Evolutionary conservation across 192 early-diverging fungal species (phyloP).

Genomic region (Allomyces javanicus): DNA sequence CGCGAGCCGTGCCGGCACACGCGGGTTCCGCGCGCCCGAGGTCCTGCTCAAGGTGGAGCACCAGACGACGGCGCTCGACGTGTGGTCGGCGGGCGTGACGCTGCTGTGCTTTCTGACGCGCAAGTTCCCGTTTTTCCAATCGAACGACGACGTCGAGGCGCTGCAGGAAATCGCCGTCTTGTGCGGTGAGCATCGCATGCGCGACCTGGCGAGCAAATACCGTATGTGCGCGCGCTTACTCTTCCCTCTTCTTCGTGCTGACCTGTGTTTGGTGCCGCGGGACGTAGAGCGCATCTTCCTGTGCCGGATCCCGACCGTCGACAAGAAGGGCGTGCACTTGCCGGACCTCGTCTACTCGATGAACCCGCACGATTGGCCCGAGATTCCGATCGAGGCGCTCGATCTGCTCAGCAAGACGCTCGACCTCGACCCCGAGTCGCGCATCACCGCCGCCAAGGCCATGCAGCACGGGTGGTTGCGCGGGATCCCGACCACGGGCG

Average conservation of each 20-base stretch:
- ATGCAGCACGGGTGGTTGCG: constrained; percentile 41
- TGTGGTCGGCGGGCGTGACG: constrained; percentile 85
- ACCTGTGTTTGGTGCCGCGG: not conserved
- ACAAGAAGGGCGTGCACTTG: constrained; percentile 9
- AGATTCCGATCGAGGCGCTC: constrained; percentile 23
- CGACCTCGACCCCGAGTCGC: constrained; percentile 27
- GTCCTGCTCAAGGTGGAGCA: constrained; percentile 57
- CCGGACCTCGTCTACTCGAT: constrained; percentile 17
- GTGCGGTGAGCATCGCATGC: constrained; percentile 59
- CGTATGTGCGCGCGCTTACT: constrained; percentile 21
- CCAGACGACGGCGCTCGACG: constrained; percentile 69
- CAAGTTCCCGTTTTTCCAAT: constrained; percentile 77
- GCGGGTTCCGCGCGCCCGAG: constrained; percentile 86
- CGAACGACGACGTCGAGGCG: constrained; percentile 66
- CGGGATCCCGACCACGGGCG: not conserved
- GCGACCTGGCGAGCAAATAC: constrained; percentile 34
- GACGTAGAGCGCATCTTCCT: constrained; percentile 30
- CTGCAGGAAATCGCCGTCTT: constrained; percentile 63
- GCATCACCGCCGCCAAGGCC: constrained; percentile 61
- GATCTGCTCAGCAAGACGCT: constrained; percentile 43
- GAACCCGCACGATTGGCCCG: constrained; percentile 16
- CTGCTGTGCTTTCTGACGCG: constrained; percentile 57
- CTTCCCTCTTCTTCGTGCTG: not conserved
- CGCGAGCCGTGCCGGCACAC: constrained; percentile 77
- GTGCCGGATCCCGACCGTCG: constrained; percentile 26